Evolutionary conservation across 2,329 filamentous ascomycete genomes (phyloP).

Genomic region (Fulvia fulva): DNA sequence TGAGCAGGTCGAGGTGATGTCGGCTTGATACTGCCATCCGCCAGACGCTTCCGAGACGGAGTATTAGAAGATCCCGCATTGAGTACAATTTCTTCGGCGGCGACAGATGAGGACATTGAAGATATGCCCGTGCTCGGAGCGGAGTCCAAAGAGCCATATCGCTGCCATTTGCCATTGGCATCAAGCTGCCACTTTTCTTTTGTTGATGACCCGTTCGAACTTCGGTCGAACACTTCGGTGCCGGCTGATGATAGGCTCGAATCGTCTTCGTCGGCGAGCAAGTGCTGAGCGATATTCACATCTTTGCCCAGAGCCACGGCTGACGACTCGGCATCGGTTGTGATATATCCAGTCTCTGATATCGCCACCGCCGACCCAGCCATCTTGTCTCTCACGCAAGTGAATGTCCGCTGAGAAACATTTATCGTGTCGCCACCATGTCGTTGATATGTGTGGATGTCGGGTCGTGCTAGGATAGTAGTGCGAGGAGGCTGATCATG

Average conservation of each 20-base stretch:
- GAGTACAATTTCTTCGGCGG: constrained; percentile 22
- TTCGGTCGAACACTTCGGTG: constrained; percentile 29
- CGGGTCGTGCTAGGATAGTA: not conserved
- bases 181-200: constrained; percentile 25
- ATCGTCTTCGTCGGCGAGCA: constrained; percentile 27
- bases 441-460: not conserved
- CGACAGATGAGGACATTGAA: constrained; percentile 32
- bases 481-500: not conserved
- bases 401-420: not conserved
- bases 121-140: constrained; percentile 33
- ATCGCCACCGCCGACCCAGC: constrained; percentile 13
- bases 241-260: constrained; percentile 31
- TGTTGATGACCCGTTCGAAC: constrained; percentile 12
- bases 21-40: constrained; percentile 29
- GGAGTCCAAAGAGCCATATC: constrained; percentile 32
- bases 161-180: constrained; percentile 30
- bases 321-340: constrained; percentile 8
- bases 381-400: not conserved
- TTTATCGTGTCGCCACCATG: not conserved
- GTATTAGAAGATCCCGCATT: constrained; percentile 5
- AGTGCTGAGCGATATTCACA: constrained; percentile 14
- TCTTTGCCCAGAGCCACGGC: constrained; percentile 12
- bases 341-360: constrained; percentile 16
- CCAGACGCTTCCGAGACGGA: constrained; percentile 28
- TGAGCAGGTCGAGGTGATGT: constrained; percentile 2